phyloP scores from a whole-genome alignment of 768 basidiomycete genomes.

The Boletus bicolor region DNA sequence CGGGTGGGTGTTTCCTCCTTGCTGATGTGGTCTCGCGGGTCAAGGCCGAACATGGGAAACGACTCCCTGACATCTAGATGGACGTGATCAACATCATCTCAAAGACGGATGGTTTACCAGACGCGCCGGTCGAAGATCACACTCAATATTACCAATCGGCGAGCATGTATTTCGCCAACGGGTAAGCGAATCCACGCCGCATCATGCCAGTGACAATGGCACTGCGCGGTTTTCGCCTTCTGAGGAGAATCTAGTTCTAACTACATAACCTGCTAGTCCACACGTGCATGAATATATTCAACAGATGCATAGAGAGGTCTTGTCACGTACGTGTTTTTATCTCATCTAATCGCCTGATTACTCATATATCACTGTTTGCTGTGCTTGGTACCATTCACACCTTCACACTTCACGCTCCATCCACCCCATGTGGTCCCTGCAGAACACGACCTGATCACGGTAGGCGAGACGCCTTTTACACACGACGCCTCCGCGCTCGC shows the following conservation, averaged over 20 bases:
- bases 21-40: not conserved
- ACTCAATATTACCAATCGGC: slow-evolving; percentile 52
- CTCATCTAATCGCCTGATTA: slow-evolving; percentile 17
- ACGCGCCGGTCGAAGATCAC: slow-evolving; percentile 56
- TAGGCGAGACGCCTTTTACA: slow-evolving; percentile 63
- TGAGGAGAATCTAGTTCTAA: not conserved
- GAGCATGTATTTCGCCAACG: slow-evolving; percentile 54
- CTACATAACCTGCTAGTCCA: slow-evolving; percentile 40
- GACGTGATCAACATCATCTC: slow-evolving; percentile 70
- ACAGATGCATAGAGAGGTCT: slow-evolving; percentile 62
- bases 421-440: slow-evolving; percentile 4
- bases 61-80: slow-evolving; percentile 40
- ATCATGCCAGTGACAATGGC: not conserved
- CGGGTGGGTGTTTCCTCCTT: slow-evolving; percentile 41
- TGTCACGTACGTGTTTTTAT: slow-evolving; percentile 46
- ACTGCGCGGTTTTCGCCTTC: slow-evolving; percentile 3
- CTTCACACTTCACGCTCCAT: not conserved
- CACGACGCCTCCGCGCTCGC: slow-evolving; percentile 50
- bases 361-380: not conserved
- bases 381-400: not conserved
- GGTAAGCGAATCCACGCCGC: slow-evolving; percentile 37
- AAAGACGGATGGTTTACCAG: slow-evolving; percentile 60
- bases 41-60: not conserved
- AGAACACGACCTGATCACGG: slow-evolving; percentile 61
- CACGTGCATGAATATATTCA: slow-evolving; percentile 63